Conservation (phyloP, 1,139 yeast genomes). For the Saccharomyces hybrid region DNA sequence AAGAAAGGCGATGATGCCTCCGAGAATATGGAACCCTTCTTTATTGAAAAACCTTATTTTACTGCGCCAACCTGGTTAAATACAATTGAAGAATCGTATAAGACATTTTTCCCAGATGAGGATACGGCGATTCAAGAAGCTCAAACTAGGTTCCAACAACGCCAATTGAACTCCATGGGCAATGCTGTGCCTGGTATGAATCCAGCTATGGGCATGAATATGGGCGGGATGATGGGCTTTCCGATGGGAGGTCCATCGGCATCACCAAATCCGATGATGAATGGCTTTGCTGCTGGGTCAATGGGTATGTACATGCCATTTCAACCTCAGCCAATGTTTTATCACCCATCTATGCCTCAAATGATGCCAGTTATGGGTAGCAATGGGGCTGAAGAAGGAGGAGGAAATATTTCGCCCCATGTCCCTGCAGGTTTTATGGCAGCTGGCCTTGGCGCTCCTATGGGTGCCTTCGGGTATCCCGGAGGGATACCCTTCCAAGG, state of each 20-base stretch:
- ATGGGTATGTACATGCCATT: slow-evolving; percentile 30
- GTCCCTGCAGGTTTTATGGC: slow-evolving; percentile 24
- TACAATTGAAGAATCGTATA: slow-evolving; percentile 49
- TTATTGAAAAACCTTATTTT: slow-evolving; percentile 55
- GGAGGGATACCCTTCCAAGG: slow-evolving; percentile 23
- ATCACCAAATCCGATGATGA: slow-evolving; percentile 23
- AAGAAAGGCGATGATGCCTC: slow-evolving; percentile 7
- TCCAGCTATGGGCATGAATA: slow-evolving; percentile 18
- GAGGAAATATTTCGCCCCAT: slow-evolving; percentile 19
- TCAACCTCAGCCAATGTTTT: slow-evolving; percentile 31
- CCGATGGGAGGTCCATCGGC: slow-evolving; percentile 21
- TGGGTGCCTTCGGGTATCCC: slow-evolving; percentile 25
- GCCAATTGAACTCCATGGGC: slow-evolving; percentile 25
- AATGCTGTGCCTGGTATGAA: slow-evolving; percentile 15
- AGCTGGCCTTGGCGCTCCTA: slow-evolving; percentile 18
- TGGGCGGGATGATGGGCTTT: slow-evolving; percentile 23
- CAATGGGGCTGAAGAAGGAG: slow-evolving; percentile 6
- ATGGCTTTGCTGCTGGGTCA: slow-evolving; percentile 17
- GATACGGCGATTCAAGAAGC: slow-evolving; percentile 24
- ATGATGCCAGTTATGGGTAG: slow-evolving; percentile 27
- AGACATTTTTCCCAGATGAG: slow-evolving; percentile 39
- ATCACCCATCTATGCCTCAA: slow-evolving; percentile 27
- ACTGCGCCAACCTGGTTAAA: slow-evolving; percentile 79
- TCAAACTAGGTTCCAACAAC: slow-evolving; percentile 28
- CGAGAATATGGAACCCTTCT: slow-evolving; percentile 29